Conservation (phyloP, 257 asterid genomes). For the Knoxia roxburghii region DNA sequence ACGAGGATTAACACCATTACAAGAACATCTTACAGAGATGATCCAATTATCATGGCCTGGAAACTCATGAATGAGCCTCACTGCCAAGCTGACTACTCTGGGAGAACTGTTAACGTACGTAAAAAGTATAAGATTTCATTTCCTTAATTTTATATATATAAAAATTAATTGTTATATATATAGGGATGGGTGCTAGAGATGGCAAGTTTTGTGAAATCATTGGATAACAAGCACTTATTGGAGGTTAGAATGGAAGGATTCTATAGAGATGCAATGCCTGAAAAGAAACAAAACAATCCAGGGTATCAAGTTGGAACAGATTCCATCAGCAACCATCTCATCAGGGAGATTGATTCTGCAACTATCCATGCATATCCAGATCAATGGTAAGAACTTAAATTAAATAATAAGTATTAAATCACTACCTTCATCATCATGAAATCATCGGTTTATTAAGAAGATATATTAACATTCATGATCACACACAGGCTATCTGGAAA, state of each 20-base stretch:
- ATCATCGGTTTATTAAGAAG: too few relatives aligned
- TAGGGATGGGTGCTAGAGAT: slow-evolving; percentile 53
- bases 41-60: slow-evolving; percentile 91
- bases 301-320: slow-evolving; percentile 56
- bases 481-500: slow-evolving; percentile 53
- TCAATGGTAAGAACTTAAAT: slow-evolving; percentile 26
- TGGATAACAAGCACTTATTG: slow-evolving; percentile 48
- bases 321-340: slow-evolving; percentile 39
- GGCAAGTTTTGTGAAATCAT: slow-evolving; percentile 47
- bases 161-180: too few relatives aligned
- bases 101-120: slow-evolving; percentile 52
- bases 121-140: too few relatives aligned
- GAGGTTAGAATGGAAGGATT: slow-evolving; percentile 64
- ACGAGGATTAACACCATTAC: too few relatives aligned
- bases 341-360: slow-evolving; percentile 46
- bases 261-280: slow-evolving; percentile 48
- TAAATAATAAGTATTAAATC: too few relatives aligned
- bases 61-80: slow-evolving; percentile 93
- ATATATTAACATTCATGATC: too few relatives aligned
- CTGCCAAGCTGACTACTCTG: slow-evolving; percentile 64
- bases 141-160: too few relatives aligned
- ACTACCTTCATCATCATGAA: too few relatives aligned
- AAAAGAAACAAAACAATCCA: slow-evolving; percentile 46
- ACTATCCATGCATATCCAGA: slow-evolving; percentile 65
- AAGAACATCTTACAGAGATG: slow-evolving; percentile 34